Base-by-base conservation (phyloP, 2,329 filamentous ascomycete species). In the Exophiala dermatitidis region DNA sequence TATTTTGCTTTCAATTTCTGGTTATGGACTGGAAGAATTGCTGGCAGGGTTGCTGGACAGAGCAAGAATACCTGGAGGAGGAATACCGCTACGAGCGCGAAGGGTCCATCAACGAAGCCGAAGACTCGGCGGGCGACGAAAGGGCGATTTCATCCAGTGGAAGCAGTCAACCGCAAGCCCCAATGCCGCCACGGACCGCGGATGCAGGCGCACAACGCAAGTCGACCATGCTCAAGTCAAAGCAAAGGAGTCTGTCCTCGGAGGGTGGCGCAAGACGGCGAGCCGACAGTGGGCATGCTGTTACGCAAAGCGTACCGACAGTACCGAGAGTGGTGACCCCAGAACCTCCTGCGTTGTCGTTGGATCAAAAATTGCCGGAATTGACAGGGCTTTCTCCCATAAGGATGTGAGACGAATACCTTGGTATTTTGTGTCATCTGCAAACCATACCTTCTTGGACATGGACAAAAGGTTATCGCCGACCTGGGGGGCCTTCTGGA, bases 21-120 rank as follows among this genome's bases (percentile, higher is more conserved):
- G 90, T 97, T 19, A 88, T 89, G 66, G 86, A 97, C 67, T 97
- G 91, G 91, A 84, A 90, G 63, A 85, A 94, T 62, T 97, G 91
- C 73, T 97, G 91, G 91, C 90, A 93, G 68, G 91, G 91, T 5
- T 97, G 91, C 73, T 90, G 85, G 75, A 94, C 87, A 8, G 91
- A 97, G 70, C 83, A 88, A 58, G 83, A 82, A 61, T 91, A 80
- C 65, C 83, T 90, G 34, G 82, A 87, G 62, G 72, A 63, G 69
- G 81, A 77, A 64, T 62, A 58, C 47, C 48, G 54, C 47, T 58
- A 55, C 43, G 52, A 62, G 38, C 52, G 63, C 38, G 63, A 66
- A 64, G 54, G 66, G 55, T 57, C 58, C 63, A 61, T 57, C 52
- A 59, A 48, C 50, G 60, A 38, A 56, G 62, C 31, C 43, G 58